A percentile compares a stretch with the other conserved stretches of the same genome.
phyloP scores from a whole-genome alignment of 805 yeast species.

The Cyberlindnera veronae region DNA sequence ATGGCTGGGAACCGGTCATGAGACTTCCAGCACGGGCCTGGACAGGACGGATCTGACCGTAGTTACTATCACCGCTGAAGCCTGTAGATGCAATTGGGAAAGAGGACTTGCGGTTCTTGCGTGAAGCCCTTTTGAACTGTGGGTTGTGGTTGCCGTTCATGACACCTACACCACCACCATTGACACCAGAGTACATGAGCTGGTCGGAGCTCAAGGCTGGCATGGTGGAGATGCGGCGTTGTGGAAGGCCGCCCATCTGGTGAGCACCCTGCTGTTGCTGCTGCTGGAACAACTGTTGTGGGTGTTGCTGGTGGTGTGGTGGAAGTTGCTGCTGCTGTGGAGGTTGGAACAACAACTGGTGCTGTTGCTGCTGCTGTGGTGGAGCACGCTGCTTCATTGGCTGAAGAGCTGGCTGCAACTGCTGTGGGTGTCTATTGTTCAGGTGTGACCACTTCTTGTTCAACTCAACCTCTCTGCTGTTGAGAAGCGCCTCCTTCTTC shows the following conservation, averaged over 20 bases:
- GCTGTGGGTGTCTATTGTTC: conserved; percentile 16
- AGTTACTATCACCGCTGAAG: conserved; percentile 2
- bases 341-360: conserved; percentile 1
- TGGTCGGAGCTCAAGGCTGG: conserved; percentile 16
- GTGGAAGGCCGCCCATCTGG: conserved; percentile 2
- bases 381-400: conserved; percentile 10
- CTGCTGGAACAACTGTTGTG: conserved; percentile 1
- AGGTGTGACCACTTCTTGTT: conserved; percentile 23
- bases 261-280: conserved; percentile 20
- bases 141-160: conserved; percentile 14
- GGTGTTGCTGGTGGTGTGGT: neutral
- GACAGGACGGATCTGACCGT: conserved; percentile 6
- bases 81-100: conserved; percentile 23
- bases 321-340: conserved; percentile 10
- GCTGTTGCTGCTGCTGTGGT: conserved; percentile 7
- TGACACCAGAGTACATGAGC: conserved; percentile 14
- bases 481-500: conserved; percentile 24
- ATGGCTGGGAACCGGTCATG: conserved; percentile 7
- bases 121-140: conserved; percentile 35
- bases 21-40: conserved; percentile 7
- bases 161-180: conserved; percentile 4
- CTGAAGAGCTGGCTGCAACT: conserved; percentile 13
- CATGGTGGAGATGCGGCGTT: conserved; percentile 27
- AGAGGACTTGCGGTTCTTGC: conserved; percentile 43
- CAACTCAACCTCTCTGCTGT: conserved; percentile 25